phyloP scores from a whole-genome alignment of 2,329 filamentous ascomycete species.

The Coniochaeta prunicola region DNA sequence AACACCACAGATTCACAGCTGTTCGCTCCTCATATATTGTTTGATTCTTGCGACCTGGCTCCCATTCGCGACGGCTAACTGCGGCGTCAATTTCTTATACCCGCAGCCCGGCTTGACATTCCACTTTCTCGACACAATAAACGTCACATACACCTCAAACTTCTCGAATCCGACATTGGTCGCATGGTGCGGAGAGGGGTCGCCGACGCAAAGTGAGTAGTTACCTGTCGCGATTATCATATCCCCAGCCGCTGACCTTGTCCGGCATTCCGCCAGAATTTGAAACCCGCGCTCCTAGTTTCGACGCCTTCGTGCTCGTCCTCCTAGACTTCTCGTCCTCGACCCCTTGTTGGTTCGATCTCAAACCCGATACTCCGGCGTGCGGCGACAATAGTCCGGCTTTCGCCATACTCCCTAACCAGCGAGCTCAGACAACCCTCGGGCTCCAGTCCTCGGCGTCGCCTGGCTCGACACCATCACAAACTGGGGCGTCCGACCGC shows the following conservation, averaged over 20 bases:
- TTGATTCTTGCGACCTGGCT: background rate
- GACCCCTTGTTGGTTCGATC: conserved; percentile 18
- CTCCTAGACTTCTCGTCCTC: conserved; percentile 12
- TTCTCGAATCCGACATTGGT: conserved; percentile 13
- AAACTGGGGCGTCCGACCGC: background rate
- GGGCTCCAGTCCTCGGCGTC: background rate
- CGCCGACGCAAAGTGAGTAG: conserved; percentile 15
- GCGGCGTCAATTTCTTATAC: conserved; percentile 10
- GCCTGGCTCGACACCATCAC: background rate
- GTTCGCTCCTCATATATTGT: background rate
- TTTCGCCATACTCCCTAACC: conserved; percentile 10
- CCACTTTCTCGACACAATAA: conserved; percentile 14
- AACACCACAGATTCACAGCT: background rate
- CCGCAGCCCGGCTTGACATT: conserved; percentile 9
- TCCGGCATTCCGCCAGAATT: conserved; percentile 10
- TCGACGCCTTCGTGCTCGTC: conserved; percentile 12
- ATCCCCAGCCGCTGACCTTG: background rate
- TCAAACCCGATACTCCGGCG: conserved; percentile 8
- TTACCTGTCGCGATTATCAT: background rate
- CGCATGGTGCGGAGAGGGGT: conserved; percentile 13
- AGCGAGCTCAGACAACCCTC: conserved; percentile 5
- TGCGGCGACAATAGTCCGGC: conserved; percentile 11
- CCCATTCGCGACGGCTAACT: conserved; percentile 3
- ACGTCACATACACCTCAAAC: conserved; percentile 15
- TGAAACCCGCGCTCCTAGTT: conserved; percentile 9